These are phyloP conservation scores for Aspergillus nidulans DNA, from an alignment of 495 filamentous ascomycete species.

Conservation along the genomic window DNA sequence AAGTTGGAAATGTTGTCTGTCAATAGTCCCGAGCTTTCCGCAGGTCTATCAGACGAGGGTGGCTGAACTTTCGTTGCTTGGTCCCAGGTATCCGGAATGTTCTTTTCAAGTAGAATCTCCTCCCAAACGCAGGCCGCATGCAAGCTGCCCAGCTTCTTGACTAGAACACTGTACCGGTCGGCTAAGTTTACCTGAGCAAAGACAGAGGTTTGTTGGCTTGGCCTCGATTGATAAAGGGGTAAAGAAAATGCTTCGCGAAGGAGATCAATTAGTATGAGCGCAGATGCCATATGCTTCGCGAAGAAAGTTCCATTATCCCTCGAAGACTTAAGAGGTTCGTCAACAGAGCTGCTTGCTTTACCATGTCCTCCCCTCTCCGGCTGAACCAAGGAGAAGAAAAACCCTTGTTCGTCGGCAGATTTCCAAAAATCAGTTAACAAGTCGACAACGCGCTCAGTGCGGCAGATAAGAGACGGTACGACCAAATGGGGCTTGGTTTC, in stretches of 20 bases:
- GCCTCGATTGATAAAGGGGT: constrained; percentile 57
- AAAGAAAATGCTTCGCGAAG: constrained; percentile 68
- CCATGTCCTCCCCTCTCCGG: constrained; percentile 19
- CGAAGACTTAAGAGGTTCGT: constrained; percentile 14
- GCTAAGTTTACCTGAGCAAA: constrained; percentile 73
- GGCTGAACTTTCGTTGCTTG: constrained; percentile 54
- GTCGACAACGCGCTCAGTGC: constrained; percentile 64
- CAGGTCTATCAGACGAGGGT: constrained; percentile 42
- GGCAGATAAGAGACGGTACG: constrained; percentile 71
- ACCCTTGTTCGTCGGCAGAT: constrained; percentile 43
- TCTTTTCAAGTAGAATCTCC: constrained; percentile 67
- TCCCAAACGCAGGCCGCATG: constrained; percentile 78
- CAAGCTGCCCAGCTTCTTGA: constrained; percentile 68
- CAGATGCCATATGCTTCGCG: constrained; percentile 69
- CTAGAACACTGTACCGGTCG: constrained; percentile 67
- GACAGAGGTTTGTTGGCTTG: constrained; percentile 45
- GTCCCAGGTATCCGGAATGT: constrained; percentile 63
- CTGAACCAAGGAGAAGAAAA: constrained; percentile 62
- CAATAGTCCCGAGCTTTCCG: constrained; percentile 30
- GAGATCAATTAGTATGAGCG: constrained; percentile 68
- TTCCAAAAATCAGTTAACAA: constrained; percentile 59
- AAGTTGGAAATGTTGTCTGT: constrained; percentile 13
- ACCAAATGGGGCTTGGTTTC: constrained; percentile 80
- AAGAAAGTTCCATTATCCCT: constrained; percentile 62
- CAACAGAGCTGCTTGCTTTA: neutral